Conservation (phyloP, 805 yeast genomes). For the Candida glaebosa region DNA sequence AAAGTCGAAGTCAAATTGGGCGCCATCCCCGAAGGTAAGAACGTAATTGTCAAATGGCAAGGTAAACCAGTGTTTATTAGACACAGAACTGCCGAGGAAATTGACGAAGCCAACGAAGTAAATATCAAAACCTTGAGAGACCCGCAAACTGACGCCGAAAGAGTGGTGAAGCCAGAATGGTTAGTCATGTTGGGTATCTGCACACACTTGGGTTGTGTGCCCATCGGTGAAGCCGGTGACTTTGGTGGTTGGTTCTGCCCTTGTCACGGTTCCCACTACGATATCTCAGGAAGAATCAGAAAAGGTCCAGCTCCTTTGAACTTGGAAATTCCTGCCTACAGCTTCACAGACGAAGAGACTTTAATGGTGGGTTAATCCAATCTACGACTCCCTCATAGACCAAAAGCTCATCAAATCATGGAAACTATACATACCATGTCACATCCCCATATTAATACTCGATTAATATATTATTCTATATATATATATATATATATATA, state of each 20-base stretch:
- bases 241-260: constrained; percentile 99
- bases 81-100: constrained; percentile 94
- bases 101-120: constrained; percentile 87
- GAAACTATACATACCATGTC: constrained; percentile 1
- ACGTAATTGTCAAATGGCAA: constrained; percentile 98
- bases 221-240: constrained; percentile 99
- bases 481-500: no score
- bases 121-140: constrained; percentile 81
- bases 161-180: constrained; percentile 98
- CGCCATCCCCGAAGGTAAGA: constrained; percentile 95
- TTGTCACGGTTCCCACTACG: constrained; percentile 99
- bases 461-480: constrained; percentile 4
- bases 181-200: constrained; percentile 98
- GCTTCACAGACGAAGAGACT: constrained; percentile 71
- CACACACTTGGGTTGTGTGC: constrained; percentile 99
- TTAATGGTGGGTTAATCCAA: constrained; percentile 75
- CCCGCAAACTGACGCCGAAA: constrained; percentile 88
- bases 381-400: not conserved
- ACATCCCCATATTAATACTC: not conserved
- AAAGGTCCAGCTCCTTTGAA: constrained; percentile 99
- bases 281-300: constrained; percentile 99
- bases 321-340: constrained; percentile 93
- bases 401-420: not conserved
- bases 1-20: constrained; percentile 95
- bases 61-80: constrained; percentile 99